Evolutionary conservation across 2,329 filamentous ascomycete species (phyloP).

Genomic region (Diatrype stigma): DNA sequence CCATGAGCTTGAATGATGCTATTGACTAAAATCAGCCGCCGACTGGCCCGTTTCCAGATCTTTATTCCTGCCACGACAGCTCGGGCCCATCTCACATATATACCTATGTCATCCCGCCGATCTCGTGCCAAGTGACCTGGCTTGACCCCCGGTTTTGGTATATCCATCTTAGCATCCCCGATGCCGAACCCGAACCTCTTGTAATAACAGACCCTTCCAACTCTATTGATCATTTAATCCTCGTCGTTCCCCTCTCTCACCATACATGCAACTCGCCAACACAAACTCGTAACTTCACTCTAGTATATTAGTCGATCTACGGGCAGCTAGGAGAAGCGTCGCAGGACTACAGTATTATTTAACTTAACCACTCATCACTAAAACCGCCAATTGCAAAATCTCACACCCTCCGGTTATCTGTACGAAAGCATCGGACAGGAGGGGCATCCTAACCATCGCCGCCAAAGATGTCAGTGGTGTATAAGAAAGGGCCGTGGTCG

Average conservation of each 20-base stretch:
- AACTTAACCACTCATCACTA: too few species aligned
- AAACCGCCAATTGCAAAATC: too few species aligned
- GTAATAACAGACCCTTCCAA: background rate
- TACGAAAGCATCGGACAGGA: background rate
- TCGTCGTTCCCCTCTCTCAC: background rate
- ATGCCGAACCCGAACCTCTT: background rate
- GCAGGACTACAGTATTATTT: too few species aligned
- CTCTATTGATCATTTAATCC: background rate
- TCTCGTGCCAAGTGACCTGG: background rate
- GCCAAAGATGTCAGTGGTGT: background rate
- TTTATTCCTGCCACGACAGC: background rate
- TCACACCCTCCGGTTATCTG: background rate
- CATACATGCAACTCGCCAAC: background rate
- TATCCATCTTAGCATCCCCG: background rate
- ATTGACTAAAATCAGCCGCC: background rate
- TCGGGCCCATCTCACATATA: background rate
- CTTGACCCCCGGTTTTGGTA: background rate
- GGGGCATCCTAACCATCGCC: background rate
- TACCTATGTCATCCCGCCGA: background rate
- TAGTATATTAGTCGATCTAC: background rate
- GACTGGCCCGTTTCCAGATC: background rate
- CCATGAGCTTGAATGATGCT: background rate
- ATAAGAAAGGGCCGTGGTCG: slow-evolving; percentile 74
- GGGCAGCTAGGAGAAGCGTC: too few species aligned
- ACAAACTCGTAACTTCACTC: background rate